Evolutionary conservation across 768 basidiomycete genomes (phyloP).

Genomic region (Guyanaporus albipodus): DNA sequence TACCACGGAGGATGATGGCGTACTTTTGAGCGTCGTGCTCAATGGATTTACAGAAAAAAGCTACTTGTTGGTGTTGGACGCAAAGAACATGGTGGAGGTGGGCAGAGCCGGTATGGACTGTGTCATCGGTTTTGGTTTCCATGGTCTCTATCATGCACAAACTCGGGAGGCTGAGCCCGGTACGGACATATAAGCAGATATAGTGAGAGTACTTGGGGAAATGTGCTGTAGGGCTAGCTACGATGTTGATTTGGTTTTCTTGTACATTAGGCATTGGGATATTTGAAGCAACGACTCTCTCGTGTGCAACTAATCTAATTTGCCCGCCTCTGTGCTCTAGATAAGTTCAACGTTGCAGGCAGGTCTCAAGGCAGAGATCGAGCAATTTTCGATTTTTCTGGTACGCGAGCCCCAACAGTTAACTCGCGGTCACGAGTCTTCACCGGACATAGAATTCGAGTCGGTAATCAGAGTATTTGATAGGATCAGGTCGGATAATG

Average conservation of each 20-base stretch:
- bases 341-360: too few species aligned
- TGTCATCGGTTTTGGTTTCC: slow-evolving; percentile 35
- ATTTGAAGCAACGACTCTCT: too few species aligned
- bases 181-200: slow-evolving; percentile 17
- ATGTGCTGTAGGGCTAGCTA: not conserved
- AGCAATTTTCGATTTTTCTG: too few species aligned
- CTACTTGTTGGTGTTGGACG: slow-evolving; percentile 36
- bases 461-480: not conserved
- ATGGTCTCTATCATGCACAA: slow-evolving; percentile 27
- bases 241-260: not conserved
- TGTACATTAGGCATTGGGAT: slow-evolving; percentile 1
- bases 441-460: too few species aligned
- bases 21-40: slow-evolving; percentile 36
- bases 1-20: slow-evolving; percentile 34
- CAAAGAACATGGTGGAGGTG: slow-evolving; percentile 33
- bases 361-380: too few species aligned
- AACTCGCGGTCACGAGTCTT: too few species aligned
- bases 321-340: too few species aligned
- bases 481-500: not conserved
- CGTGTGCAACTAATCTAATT: too few species aligned
- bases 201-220: too few species aligned
- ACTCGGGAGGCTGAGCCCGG: slow-evolving; percentile 6
- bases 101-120: slow-evolving; percentile 35
- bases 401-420: too few species aligned
- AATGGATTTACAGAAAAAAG: slow-evolving; percentile 31